Base-by-base conservation (phyloP, 192 early-diverging fungal species). In the Umbelopsis sp. region DNA sequence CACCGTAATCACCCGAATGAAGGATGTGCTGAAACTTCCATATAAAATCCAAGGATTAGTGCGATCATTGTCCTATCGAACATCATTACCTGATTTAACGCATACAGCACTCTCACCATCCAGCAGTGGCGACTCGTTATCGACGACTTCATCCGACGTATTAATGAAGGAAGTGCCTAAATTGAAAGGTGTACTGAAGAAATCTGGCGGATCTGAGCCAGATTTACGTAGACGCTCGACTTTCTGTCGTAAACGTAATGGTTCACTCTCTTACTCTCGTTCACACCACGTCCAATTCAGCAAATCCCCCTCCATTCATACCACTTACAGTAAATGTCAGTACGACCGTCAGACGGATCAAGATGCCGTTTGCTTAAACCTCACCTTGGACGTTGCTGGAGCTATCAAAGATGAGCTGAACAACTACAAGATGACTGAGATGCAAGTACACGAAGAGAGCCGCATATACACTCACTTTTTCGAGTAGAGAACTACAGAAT, bases 391-490 rank as follows among this genome's bases (percentile, higher is more conserved):
- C 49, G 83, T 95, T 56, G 95, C 95, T 50, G 89, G 92, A 59
- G 76, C 83, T 68, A 99, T 99, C 78, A 92, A 96, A 50, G 85
- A 94, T 73, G 97, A 99, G 80, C 78, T 99, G 66, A 99, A 99
- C 81, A 85, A 90, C 43, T 99, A 90, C 84, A 99, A 99, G 82
- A 86, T 90, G 62, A 80, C 85, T 51, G 97, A 99, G 78, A 97
- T 99, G 96, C 75, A 81, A 7, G 91, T 97, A 11, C 96, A 96
- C 74, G 87, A 91, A 71, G 88, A 92, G 22, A 91, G 91, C 65
- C 85, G 82, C 29, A 56, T 78, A 8, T 82, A 92, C 76, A 94
- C 92, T 24, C 90, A 91, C 66, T 91, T 88, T 70, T 91, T 93
- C 67, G 74, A 76, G 25, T 93, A 75, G 82, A 34, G 24, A 24